A percentile compares a stretch with the other conserved stretches of the same genome.
Conservation (phyloP, 768 basidiomycete genomes). For the Lactarius deliciosus region DNA sequence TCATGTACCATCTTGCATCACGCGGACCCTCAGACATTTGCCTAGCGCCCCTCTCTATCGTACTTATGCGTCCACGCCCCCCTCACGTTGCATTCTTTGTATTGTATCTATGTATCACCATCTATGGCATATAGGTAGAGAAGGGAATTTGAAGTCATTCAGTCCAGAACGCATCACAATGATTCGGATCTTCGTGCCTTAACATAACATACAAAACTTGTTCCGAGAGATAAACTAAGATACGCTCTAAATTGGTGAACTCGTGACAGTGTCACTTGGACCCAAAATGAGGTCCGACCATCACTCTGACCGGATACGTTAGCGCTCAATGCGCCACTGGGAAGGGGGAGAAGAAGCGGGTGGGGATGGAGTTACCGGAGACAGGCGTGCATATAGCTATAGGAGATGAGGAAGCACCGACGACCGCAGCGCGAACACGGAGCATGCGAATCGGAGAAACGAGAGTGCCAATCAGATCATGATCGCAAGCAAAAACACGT, state of each 20-base stretch:
- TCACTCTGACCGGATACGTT: background rate
- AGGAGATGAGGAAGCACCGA: constrained; percentile 17
- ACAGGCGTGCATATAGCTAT: constrained; percentile 16
- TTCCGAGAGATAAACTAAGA: constrained; percentile 13
- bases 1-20: constrained; percentile 11
- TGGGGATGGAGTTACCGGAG: constrained; percentile 9
- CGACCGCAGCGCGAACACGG: constrained; percentile 2
- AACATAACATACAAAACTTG: constrained; percentile 7
- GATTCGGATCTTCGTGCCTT: constrained; percentile 19
- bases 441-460: constrained; percentile 12
- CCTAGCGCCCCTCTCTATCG: constrained; percentile 17
- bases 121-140: constrained; percentile 12
- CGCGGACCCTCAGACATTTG: constrained; percentile 11
- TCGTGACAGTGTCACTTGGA: constrained; percentile 25
- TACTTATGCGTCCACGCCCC: constrained; percentile 14
- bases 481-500: constrained; percentile 13
- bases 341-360: background rate
- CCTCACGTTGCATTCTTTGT: constrained; percentile 14
- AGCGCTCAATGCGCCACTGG: constrained; percentile 21
- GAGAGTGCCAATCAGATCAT: constrained; percentile 21
- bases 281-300: constrained; percentile 18
- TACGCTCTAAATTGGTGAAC: background rate
- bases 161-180: background rate
- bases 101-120: constrained; percentile 24
- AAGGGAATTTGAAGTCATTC: constrained; percentile 11